Evolutionary conservation across 805 yeast species (phyloP).

Genomic region (Teunomyces lycoperdinae): DNA sequence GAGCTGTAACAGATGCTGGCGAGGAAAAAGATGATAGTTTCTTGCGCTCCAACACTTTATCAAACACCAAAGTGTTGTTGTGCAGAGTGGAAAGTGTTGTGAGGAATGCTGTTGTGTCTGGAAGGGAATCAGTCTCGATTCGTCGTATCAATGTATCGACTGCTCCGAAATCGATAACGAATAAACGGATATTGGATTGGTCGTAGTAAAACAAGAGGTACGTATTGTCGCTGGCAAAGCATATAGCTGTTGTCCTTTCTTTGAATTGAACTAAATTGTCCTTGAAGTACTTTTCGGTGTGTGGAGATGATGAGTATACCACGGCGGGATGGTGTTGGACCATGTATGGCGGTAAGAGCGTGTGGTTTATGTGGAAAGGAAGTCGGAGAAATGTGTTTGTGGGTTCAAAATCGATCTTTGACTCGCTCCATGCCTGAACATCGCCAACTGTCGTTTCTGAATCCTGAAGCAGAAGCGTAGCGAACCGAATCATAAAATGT

Average conservation of each 20-base stretch:
- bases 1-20: conserved; percentile 9
- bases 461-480: conserved; percentile 3
- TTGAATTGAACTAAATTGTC: conserved; percentile 10
- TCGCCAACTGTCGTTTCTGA: conserved; percentile 11
- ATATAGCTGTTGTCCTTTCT: not conserved
- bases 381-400: conserved; percentile 2
- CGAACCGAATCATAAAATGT: not conserved
- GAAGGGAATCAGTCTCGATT: not conserved
- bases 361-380: conserved; percentile 15
- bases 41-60: conserved; percentile 32
- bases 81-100: not conserved
- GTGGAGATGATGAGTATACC: conserved; percentile 19
- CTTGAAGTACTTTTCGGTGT: conserved; percentile 20
- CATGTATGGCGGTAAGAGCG: conserved; percentile 23
- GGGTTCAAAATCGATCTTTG: not conserved
- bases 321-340: conserved; percentile 15
- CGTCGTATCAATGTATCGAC: not conserved
- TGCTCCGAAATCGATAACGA: conserved; percentile 17
- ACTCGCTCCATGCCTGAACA: conserved; percentile 21
- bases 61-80: conserved; percentile 25
- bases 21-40: conserved; percentile 6
- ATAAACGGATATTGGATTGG: conserved; percentile 12
- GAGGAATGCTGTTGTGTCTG: not conserved
- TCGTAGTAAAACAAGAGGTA: conserved; percentile 27
- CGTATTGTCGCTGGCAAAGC: conserved; percentile 7